A percentile compares a stretch with the other conserved stretches of the same genome.
These are phyloP conservation scores for Henckelia pumila DNA, from an alignment of 257 asterid species.

Conservation along the genomic window DNA sequence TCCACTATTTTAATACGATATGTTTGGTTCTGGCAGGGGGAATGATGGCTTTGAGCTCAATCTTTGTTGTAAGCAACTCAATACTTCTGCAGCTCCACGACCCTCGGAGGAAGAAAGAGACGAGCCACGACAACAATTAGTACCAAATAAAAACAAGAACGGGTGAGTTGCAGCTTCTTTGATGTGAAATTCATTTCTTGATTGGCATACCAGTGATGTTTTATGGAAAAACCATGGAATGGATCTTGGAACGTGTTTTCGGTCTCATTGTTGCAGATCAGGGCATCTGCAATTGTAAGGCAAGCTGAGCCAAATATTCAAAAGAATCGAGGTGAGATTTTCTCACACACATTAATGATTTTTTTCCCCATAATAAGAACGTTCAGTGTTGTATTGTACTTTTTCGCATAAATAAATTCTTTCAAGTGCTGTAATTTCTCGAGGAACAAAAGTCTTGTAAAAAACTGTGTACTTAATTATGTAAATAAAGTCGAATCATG, in stretches of 20 bases:
- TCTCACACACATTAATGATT: background rate
- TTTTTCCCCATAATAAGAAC: too few species aligned
- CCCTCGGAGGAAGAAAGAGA: constrained; percentile 36
- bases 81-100: constrained; percentile 79
- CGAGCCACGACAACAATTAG: constrained; percentile 24
- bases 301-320: too few species aligned
- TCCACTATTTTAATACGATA: background rate
- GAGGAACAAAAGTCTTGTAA: too few species aligned
- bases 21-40: constrained; percentile 57
- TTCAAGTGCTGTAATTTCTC: too few species aligned
- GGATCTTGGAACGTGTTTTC: too few species aligned
- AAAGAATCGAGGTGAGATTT: background rate
- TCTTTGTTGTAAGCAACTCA: constrained; percentile 81
- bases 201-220: too few species aligned
- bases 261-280: too few species aligned
- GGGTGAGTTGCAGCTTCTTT: constrained; percentile 30
- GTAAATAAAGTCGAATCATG: too few species aligned
- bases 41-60: constrained; percentile 94
- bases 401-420: too few species aligned
- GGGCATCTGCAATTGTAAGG: too few species aligned
- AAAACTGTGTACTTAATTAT: too few species aligned
- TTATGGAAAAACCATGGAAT: too few species aligned
- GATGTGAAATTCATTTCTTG: background rate
- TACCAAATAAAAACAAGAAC: constrained; percentile 18
- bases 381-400: background rate